Conservation (phyloP, 202 grass and related monocot species). For the Panicum virgatum region DNA sequence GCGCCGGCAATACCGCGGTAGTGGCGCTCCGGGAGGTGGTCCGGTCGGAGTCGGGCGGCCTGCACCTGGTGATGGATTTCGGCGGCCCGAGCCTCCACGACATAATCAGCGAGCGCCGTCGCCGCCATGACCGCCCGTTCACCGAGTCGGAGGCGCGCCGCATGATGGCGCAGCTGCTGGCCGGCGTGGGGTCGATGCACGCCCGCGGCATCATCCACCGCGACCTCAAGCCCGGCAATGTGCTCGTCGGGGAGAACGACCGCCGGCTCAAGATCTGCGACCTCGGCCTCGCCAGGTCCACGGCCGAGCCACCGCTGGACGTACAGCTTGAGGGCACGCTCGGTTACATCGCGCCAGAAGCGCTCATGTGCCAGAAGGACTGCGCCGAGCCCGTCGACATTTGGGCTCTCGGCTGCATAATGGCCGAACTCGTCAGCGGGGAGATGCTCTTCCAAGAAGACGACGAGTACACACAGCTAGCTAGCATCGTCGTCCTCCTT, state of each 20-base stretch:
- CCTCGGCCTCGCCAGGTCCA: neutral
- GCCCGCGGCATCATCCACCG: neutral
- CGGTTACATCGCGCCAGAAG: neutral
- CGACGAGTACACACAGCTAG: neutral
- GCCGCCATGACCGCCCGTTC: neutral
- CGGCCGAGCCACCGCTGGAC: neutral
- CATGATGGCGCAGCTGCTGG: neutral
- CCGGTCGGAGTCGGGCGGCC: neutral
- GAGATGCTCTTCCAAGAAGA: neutral
- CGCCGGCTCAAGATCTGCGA: neutral
- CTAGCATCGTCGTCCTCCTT: neutral
- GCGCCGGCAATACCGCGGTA: neutral
- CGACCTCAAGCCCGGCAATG: neutral
- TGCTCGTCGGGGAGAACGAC: neutral
- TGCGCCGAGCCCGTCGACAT: neutral
- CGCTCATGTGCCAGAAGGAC: neutral
- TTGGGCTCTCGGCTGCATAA: conserved; percentile 1
- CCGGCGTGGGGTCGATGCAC: neutral
- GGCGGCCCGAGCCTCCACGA: neutral
- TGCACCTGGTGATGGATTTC: neutral
- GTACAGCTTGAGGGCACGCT: neutral
- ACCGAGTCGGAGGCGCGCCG: neutral
- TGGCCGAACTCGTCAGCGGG: neutral
- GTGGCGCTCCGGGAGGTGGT: neutral
- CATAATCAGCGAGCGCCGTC: neutral